Evolutionary conservation across 1,139 yeast species (phyloP).

Genomic region (Diutina siamensis): DNA sequence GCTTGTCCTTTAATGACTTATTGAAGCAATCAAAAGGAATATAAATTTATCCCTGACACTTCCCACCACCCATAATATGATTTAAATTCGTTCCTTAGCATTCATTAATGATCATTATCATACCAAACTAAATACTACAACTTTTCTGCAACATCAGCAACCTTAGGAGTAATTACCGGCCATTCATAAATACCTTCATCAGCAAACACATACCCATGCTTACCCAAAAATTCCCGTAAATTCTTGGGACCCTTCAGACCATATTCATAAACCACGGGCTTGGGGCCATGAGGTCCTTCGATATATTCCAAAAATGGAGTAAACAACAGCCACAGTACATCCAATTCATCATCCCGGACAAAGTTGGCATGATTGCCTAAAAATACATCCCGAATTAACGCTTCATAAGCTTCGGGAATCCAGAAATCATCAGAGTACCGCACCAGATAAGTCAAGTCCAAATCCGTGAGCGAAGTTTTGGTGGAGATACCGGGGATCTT

Average conservation of each 20-base stretch:
- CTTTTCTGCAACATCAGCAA: constrained; percentile 8
- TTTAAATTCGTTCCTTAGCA: too few relatives aligned
- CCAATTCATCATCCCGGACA: constrained; percentile 96
- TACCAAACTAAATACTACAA: not conserved
- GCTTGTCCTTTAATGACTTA: too few relatives aligned
- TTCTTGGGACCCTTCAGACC: constrained; percentile 84
- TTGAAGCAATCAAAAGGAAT: too few relatives aligned
- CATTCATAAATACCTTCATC: constrained; percentile 59
- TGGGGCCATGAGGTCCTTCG: constrained; percentile 58
- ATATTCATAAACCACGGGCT: constrained; percentile 61
- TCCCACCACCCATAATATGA: too few relatives aligned
- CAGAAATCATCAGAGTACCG: constrained; percentile 76
- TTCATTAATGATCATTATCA: too few relatives aligned
- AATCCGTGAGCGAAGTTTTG: constrained; percentile 72
- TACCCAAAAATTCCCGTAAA: constrained; percentile 47
- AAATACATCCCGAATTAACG: constrained; percentile 81
- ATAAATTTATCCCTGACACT: too few relatives aligned
- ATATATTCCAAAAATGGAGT: constrained; percentile 79
- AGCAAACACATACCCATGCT: constrained; percentile 60
- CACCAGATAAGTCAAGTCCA: constrained; percentile 74
- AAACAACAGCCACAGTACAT: constrained; percentile 83
- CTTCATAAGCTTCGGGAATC: constrained; percentile 98
- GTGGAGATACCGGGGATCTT: constrained; percentile 88
- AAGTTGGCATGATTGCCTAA: constrained; percentile 94
- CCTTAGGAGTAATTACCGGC: constrained; percentile 63